Conservation (phyloP, 2,329 filamentous ascomycete genomes). For the Ophiosphaerella narmari region DNA sequence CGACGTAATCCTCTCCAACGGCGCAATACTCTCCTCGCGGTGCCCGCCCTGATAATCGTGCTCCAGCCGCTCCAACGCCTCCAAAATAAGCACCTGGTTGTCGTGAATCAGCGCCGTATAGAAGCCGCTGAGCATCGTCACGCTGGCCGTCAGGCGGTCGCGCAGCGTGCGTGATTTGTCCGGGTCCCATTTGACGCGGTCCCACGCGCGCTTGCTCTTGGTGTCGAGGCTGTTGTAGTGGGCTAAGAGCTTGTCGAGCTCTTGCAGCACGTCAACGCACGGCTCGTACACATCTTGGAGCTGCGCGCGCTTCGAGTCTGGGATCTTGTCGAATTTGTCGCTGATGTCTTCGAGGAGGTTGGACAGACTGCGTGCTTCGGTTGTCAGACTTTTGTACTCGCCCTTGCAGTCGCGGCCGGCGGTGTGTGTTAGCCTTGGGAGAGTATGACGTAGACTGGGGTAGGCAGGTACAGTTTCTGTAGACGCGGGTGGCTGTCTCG, state of each 20-base stretch:
- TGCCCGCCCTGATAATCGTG: constrained; percentile 35
- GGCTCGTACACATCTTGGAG: constrained; percentile 27
- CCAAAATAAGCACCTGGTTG: constrained; percentile 34
- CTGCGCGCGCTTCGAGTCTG: constrained; percentile 20
- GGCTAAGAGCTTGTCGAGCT: constrained; percentile 30
- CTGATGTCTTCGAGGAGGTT: constrained; percentile 35
- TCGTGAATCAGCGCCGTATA: constrained; percentile 35
- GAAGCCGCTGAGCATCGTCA: constrained; percentile 33
- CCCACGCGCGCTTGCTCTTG: constrained; percentile 35
- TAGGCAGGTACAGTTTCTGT: constrained; percentile 27
- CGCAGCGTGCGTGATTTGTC: constrained; percentile 24
- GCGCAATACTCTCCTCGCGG: constrained; percentile 34
- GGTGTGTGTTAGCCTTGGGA: constrained; percentile 1
- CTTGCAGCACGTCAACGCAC: constrained; percentile 32
- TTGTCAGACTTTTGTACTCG: constrained; percentile 33
- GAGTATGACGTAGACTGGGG: no score
- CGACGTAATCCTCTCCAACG: constrained; percentile 28
- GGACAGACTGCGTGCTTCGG: constrained; percentile 29
- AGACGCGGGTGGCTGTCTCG: constrained; percentile 27
- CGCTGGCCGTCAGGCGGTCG: constrained; percentile 28
- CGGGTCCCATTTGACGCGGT: constrained; percentile 37
- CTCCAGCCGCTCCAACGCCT: constrained; percentile 36
- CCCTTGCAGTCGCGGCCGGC: constrained; percentile 36
- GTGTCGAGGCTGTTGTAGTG: constrained; percentile 38
- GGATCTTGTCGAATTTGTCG: constrained; percentile 34